Percentiles rank a stretch among this genome's conserved stretches.
Conservation (phyloP, 2,329 filamentous ascomycete species). For the Cladobotryum protrusum region DNA sequence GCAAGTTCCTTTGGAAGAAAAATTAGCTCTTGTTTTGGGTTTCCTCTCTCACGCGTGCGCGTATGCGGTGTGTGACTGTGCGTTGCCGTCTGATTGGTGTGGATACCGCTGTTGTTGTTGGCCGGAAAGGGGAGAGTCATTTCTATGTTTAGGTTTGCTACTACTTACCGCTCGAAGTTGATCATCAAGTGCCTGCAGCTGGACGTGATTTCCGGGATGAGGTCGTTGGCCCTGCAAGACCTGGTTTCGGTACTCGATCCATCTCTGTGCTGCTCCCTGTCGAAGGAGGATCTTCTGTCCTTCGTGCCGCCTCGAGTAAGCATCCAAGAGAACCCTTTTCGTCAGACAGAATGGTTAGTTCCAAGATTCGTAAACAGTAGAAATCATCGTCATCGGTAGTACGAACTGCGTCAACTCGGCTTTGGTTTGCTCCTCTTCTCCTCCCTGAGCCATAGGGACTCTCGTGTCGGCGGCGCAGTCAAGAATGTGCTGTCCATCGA, state of each 20-base stretch:
- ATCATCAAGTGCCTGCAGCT: constrained; percentile 48
- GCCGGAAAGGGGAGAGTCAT: no score
- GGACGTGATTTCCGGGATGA: constrained; percentile 39
- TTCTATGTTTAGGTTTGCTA: not conserved
- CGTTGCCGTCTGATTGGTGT: no score
- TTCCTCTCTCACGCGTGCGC: no score
- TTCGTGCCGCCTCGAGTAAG: constrained; percentile 55
- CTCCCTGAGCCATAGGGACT: constrained; percentile 47
- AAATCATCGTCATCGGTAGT: not conserved
- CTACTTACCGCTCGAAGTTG: constrained; percentile 50
- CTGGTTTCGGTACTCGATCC: constrained; percentile 49
- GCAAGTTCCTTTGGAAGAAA: constrained; percentile 44
- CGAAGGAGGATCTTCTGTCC: constrained; percentile 59
- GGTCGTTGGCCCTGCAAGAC: constrained; percentile 48
- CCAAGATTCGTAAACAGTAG: not conserved
- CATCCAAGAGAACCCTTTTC: constrained; percentile 51
- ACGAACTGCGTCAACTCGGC: constrained; percentile 57
- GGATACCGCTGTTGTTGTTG: no score
- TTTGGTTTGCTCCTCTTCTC: constrained; percentile 53
- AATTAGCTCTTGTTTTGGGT: not conserved
- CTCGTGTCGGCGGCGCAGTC: constrained; percentile 57
- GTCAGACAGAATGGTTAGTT: constrained; percentile 1
- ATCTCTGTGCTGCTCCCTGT: constrained; percentile 53
- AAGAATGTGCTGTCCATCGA: constrained; percentile 59
- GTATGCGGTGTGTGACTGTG: no score